Evolutionary conservation across 352 stramenopile genomes (phyloP), one percentile per base, ranked within the genome.

Genomic region (Pythium insidiosum): DNA sequence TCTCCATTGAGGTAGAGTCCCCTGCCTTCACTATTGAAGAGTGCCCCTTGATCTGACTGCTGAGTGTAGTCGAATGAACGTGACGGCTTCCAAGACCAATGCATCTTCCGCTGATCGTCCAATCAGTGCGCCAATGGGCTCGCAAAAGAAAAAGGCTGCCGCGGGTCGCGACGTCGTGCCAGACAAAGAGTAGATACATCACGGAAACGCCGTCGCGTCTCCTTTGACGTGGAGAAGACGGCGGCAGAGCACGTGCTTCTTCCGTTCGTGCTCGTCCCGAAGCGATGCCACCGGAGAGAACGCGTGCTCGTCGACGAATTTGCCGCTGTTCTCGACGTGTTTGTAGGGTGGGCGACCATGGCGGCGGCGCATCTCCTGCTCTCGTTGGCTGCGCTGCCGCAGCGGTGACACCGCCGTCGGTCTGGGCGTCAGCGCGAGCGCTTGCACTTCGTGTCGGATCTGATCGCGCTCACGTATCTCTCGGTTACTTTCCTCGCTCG

Each of bases 101-200:
- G 26, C 28, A 19, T 37, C 15, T 5, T 11, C 6, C 9, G n/a
- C n/a, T n/a, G 45, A 56, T 31, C 43, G 41, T 6, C 58, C 50
- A 1, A 87, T 87, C 30, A 87, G 74, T 31, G 74, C 74, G 1
- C 71, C 74, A n/a, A 6, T 36, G 59, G 21, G 49, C 49, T 2
- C 22, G 61, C 13, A 84, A 83, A 45, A 84, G 68, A 43, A 84
- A 77, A 28, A 22, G 35, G 2, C 51, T 47, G 30, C 18, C 29
- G 35, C 38, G 18, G 26, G 43, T 3, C 18, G 6, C 20, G 6
- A 46, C 46, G 36, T 43, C 25, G 18, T 7, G 15, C 21, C 5
- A 35, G 25, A 20, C 22, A 22, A 15, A 28, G 16, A 37, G 15
- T 30, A 38, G 2, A 21, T 11, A 45, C 20, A 35, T 3, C 20